Evolutionary conservation across 768 basidiomycete genomes (phyloP).

Genomic region (Leccinum variicolor): DNA sequence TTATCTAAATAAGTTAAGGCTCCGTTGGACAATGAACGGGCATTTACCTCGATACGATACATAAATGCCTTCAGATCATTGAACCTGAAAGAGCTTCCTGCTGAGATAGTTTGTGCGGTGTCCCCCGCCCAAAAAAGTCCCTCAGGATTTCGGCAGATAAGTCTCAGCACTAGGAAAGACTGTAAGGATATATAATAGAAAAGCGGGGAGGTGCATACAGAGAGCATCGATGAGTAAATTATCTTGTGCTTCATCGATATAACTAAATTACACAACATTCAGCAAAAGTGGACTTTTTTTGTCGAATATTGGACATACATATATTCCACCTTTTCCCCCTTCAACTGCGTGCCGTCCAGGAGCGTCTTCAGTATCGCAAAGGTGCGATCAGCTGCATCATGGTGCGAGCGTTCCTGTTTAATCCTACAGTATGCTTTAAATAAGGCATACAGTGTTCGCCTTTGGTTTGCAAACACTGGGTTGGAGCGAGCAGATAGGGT

Average conservation of each 20-base stretch:
- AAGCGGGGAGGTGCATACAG: constrained; percentile 33
- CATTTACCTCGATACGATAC: constrained; percentile 54
- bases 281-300: not conserved
- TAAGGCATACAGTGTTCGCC: constrained; percentile 47
- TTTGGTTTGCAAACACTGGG: constrained; percentile 49
- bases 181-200: not conserved
- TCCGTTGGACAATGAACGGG: not conserved
- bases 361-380: constrained; percentile 45
- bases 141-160: constrained; percentile 59
- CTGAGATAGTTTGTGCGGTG: constrained; percentile 74
- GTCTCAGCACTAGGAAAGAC: constrained; percentile 48
- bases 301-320: constrained; percentile 38
- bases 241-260: constrained; percentile 75
- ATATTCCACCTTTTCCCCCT: constrained; percentile 48
- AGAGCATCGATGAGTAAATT: constrained; percentile 63
- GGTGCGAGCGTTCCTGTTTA: constrained; percentile 41
- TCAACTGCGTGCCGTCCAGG: constrained; percentile 23
- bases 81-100: constrained; percentile 70
- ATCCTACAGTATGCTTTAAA: constrained; percentile 50
- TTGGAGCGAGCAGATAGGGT: constrained; percentile 50
- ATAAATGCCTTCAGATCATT: constrained; percentile 68
- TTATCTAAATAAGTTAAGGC: not conserved
- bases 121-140: constrained; percentile 81
- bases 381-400: constrained; percentile 63
- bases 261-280: constrained; percentile 31